Conservation (phyloP, 2,329 filamentous ascomycete species). For the Chaetomium strumarium region DNA sequence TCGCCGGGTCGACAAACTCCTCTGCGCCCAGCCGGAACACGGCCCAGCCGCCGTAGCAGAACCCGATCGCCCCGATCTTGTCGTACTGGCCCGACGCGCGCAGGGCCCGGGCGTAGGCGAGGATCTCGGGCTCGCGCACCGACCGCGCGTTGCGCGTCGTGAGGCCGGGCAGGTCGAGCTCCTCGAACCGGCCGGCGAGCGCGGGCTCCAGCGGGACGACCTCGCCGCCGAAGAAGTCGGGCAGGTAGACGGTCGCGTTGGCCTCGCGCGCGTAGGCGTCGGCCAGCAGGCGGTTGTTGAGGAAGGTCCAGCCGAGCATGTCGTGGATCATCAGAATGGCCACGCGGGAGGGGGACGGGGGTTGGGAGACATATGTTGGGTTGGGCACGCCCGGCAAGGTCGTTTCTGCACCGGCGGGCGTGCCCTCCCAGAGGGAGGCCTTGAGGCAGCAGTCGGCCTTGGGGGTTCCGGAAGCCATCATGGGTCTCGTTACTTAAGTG, state of each 20-base stretch:
- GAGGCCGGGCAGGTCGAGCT: conserved; percentile 36
- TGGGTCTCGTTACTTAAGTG: no score
- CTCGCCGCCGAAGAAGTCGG: conserved; percentile 42
- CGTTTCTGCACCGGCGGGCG: conserved; percentile 8
- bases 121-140: conserved; percentile 35
- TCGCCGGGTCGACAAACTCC: conserved; percentile 30
- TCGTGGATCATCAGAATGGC: conserved; percentile 46
- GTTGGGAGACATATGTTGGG: conserved; percentile 7
- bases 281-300: conserved; percentile 43
- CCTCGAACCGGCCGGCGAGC: conserved; percentile 23
- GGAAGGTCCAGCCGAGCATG: conserved; percentile 44
- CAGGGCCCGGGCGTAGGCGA: conserved; percentile 33
- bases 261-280: conserved; percentile 42
- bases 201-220: conserved; percentile 26
- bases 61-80: conserved; percentile 40
- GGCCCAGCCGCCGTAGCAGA: conserved; percentile 49
- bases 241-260: conserved; percentile 41
- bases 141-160: conserved; percentile 33
- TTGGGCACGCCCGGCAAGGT: conserved; percentile 6
- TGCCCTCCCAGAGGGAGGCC: conserved; percentile 17
- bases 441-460: conserved; percentile 13
- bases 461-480: no score
- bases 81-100: conserved; percentile 26
- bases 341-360: conserved; percentile 26
- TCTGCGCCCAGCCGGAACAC: conserved; percentile 39